These are phyloP conservation scores for Crotalaria pallida DNA, from an alignment of 306 rosid genomes.

Conservation along the genomic window DNA sequence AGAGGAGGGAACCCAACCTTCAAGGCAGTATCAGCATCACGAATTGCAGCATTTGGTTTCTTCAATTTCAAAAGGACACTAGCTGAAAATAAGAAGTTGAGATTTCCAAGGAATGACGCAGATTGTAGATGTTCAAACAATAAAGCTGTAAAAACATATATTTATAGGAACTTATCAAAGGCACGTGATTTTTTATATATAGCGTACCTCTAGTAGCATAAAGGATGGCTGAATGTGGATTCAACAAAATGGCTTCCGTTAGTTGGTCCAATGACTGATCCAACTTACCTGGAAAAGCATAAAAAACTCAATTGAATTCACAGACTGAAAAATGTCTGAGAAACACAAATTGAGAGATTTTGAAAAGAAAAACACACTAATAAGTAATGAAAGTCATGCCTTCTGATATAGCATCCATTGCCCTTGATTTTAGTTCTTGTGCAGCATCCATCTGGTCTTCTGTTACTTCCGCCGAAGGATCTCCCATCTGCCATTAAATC, in stretches of 20 bases:
- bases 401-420: slow-evolving; percentile 49
- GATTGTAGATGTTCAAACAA: not conserved
- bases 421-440: slow-evolving; percentile 54
- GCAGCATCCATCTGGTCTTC: slow-evolving; percentile 66
- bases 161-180: not conserved
- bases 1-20: slow-evolving; percentile 31
- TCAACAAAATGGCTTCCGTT: slow-evolving; percentile 70
- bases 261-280: slow-evolving; percentile 69
- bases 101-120: slow-evolving; percentile 14
- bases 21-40: slow-evolving; percentile 79
- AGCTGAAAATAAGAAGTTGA: slow-evolving; percentile 47
- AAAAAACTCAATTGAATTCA: slow-evolving; percentile 1
- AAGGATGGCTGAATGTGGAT: slow-evolving; percentile 72
- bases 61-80: slow-evolving; percentile 55
- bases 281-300: slow-evolving; percentile 46
- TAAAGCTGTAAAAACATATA: not conserved
- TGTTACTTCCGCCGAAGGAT: slow-evolving; percentile 52
- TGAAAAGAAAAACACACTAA: not conserved
- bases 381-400: slow-evolving; percentile 33
- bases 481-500: slow-evolving; percentile 57
- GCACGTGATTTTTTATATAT: not conserved
- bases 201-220: slow-evolving; percentile 74
- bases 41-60: slow-evolving; percentile 81
- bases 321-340: not conserved
- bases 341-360: slow-evolving; percentile 5